A percentile compares a stretch with the other conserved stretches of the same genome.
phyloP scores from a whole-genome alignment of 371 early-diverging fungal species.

The Lichtheimia ramosa region DNA sequence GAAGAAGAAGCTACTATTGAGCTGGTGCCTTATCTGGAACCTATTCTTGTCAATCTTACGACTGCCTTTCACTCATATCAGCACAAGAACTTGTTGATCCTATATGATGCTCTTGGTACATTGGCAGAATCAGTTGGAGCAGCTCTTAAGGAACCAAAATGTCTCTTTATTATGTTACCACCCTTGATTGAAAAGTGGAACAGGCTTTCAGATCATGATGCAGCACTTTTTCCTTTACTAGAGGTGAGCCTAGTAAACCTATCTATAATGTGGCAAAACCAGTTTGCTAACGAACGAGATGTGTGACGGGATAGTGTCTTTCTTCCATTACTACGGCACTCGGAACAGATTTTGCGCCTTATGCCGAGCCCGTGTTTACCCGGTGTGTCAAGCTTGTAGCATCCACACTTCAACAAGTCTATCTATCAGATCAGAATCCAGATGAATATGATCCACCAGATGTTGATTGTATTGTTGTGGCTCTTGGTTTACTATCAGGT shows the following conservation, averaged over 20 bases:
- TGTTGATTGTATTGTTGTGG: constrained; percentile 88
- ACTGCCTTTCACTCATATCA: constrained; percentile 83
- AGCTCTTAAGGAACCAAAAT: constrained; percentile 75
- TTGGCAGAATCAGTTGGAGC: constrained; percentile 87
- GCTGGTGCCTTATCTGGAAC: constrained; percentile 81
- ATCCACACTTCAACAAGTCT: constrained; percentile 49
- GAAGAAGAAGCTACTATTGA: constrained; percentile 82
- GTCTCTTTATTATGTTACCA: constrained; percentile 79
- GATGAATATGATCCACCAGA: constrained; percentile 58
- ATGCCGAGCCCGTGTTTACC: constrained; percentile 79
- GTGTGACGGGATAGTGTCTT: constrained; percentile 58
- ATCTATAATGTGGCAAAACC: neutral
- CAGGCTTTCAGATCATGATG: constrained; percentile 71
- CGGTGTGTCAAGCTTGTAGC: constrained; percentile 81
- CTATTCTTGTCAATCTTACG: constrained; percentile 74
- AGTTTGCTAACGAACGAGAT: neutral
- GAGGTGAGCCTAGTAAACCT: constrained; percentile 51
- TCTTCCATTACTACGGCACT: constrained; percentile 84
- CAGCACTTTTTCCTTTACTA: constrained; percentile 85
- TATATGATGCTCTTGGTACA: constrained; percentile 94
- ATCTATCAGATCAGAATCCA: constrained; percentile 38
- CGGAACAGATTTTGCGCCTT: constrained; percentile 78
- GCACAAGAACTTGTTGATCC: constrained; percentile 82
- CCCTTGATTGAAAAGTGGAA: constrained; percentile 85
- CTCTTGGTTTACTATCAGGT: constrained; percentile 87